Percentiles rank a stretch among this genome's conserved stretches.
phyloP scores from a whole-genome alignment of 129 eudicot genomes.

The Flaveria brownii region DNA sequence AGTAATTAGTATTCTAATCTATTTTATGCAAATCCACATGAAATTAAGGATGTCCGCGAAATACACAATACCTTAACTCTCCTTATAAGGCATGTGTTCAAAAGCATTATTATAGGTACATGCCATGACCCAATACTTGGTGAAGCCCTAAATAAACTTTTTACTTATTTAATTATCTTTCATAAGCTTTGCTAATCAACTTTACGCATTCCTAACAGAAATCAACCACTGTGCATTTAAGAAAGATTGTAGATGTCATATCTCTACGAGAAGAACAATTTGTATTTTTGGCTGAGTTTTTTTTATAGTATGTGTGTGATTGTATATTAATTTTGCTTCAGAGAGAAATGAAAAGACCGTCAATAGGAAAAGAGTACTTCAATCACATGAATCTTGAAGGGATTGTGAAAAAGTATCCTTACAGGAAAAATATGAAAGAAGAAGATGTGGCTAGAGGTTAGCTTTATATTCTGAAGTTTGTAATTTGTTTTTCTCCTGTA shows the following conservation, averaged over 20 bases:
- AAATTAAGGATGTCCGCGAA: neutral
- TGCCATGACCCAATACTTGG: neutral
- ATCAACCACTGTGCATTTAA: neutral
- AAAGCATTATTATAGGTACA: neutral
- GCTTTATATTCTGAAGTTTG: constrained; percentile 13
- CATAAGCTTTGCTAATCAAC: neutral
- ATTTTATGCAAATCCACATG: constrained; percentile 1
- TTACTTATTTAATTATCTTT: no score
- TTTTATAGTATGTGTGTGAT: neutral
- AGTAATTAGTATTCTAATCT: neutral
- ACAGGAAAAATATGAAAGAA: constrained; percentile 68
- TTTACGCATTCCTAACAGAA: neutral
- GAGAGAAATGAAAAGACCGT: constrained; percentile 86
- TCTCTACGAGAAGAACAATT: neutral
- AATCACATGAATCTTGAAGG: constrained; percentile 84
- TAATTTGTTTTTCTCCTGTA: neutral
- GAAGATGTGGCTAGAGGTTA: constrained; percentile 78
- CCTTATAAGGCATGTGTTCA: neutral
- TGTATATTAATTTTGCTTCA: constrained; percentile 30
- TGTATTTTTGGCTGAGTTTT: constrained; percentile 3
- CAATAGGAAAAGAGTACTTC: constrained; percentile 90
- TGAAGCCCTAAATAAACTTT: neutral
- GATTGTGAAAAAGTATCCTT: constrained; percentile 82
- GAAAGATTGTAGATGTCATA: neutral
- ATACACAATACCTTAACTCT: neutral